Evolutionary conservation across 164 flowering plant species (phyloP).

Genomic region (Macadamia tetraphylla): DNA sequence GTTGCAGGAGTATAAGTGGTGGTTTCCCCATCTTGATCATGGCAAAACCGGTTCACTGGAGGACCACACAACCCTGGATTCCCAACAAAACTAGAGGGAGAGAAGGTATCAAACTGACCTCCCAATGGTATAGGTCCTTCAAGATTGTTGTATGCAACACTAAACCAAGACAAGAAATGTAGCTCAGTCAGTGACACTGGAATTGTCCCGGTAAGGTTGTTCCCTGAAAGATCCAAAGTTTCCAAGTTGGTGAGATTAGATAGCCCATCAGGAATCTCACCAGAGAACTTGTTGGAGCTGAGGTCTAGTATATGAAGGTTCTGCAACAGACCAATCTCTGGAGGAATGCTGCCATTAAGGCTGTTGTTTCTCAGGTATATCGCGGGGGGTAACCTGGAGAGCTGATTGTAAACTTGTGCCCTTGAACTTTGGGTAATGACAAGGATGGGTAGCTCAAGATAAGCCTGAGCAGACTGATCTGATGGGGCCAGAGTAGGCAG

Average conservation of each 20-base stretch:
- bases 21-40: background rate
- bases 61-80: constrained; percentile 35
- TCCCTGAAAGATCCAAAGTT: constrained; percentile 46
- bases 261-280: constrained; percentile 46
- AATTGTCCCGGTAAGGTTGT: constrained; percentile 47
- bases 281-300: constrained; percentile 43
- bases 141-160: constrained; percentile 54
- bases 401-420: constrained; percentile 48
- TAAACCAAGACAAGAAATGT: constrained; percentile 51
- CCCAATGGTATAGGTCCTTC: constrained; percentile 60
- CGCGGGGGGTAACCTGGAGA: constrained; percentile 53
- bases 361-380: constrained; percentile 43
- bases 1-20: too few relatives aligned
- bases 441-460: constrained; percentile 53
- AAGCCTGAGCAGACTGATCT: constrained; percentile 15
- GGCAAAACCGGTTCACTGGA: constrained; percentile 22
- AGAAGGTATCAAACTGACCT: constrained; percentile 58
- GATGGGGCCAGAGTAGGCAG: constrained; percentile 25
- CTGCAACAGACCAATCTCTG: constrained; percentile 47
- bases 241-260: constrained; percentile 52
- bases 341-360: constrained; percentile 48
- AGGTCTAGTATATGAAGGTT: constrained; percentile 50
- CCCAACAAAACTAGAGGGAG: constrained; percentile 40
- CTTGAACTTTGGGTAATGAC: constrained; percentile 37
- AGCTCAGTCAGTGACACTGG: constrained; percentile 49